Conservation (phyloP, 2,329 filamentous ascomycete genomes). For the Ophiostoma sp. region DNA sequence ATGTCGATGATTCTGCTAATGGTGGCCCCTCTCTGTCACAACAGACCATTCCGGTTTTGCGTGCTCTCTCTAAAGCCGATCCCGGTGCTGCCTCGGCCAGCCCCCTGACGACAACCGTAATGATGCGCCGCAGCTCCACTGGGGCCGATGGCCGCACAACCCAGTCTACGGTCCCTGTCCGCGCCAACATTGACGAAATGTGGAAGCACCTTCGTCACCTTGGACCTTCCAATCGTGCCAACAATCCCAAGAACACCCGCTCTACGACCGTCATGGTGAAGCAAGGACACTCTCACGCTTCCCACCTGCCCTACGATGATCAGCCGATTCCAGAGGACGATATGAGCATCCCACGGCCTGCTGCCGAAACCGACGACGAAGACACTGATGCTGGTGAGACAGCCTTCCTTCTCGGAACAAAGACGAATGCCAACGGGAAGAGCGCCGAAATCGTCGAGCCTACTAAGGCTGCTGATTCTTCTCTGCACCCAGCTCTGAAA, state of each 20-base stretch:
- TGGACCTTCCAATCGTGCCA: slow-evolving; percentile 61
- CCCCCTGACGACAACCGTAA: slow-evolving; percentile 49
- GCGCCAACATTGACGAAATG: slow-evolving; percentile 58
- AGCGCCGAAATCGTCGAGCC: not conserved
- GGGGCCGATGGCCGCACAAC: slow-evolving; percentile 48
- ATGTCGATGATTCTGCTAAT: slow-evolving; percentile 25
- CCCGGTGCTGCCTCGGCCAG: slow-evolving; percentile 38
- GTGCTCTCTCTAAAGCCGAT: slow-evolving; percentile 30
- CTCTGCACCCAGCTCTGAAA: not conserved
- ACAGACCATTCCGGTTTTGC: slow-evolving; percentile 34
- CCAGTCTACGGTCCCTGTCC: slow-evolving; percentile 48
- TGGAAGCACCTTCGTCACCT: slow-evolving; percentile 59
- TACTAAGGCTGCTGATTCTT: no score
- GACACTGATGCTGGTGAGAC: slow-evolving; percentile 36
- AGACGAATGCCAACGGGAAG: slow-evolving; percentile 25
- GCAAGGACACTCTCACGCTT: slow-evolving; percentile 22
- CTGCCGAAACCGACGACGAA: slow-evolving; percentile 23
- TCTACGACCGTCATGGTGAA: slow-evolving; percentile 65
- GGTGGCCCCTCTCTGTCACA: not conserved
- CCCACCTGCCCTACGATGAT: slow-evolving; percentile 14
- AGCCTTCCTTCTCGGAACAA: slow-evolving; percentile 41
- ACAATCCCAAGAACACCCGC: slow-evolving; percentile 56
- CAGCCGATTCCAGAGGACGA: not conserved
- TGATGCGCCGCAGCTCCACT: slow-evolving; percentile 54
- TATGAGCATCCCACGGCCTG: not conserved